phyloP scores from a whole-genome alignment of 176 grass and related monocot species.

The Coix lacrymajobi region DNA sequence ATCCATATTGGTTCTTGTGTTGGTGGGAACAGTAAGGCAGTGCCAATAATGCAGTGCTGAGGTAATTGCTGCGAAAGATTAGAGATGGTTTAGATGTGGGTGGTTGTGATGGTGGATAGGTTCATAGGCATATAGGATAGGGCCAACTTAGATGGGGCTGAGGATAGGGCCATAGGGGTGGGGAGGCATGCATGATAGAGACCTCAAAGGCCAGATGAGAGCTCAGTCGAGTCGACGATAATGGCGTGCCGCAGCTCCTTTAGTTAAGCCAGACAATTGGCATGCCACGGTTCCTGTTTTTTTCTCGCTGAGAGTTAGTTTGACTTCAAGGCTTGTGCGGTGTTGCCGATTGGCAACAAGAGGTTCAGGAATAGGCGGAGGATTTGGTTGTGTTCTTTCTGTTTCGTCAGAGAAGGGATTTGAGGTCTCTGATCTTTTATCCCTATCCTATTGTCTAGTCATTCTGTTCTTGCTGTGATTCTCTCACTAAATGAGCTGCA shows the following conservation, averaged over 20 bases:
- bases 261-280: not conserved
- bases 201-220: conserved; percentile 10
- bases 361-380: not conserved
- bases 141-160: conserved; percentile 10
- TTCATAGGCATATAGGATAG: not conserved
- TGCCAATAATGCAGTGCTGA: conserved; percentile 5
- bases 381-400: not conserved
- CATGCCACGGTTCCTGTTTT: not conserved
- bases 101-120: conserved; percentile 18
- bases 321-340: not conserved
- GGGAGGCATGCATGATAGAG: not conserved
- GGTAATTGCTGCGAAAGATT: not conserved
- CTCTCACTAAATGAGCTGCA: not conserved
- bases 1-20: not conserved
- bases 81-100: not conserved
- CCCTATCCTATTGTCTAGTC: not conserved
- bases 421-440: not conserved
- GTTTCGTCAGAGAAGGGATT: not conserved
- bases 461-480: not conserved
- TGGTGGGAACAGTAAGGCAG: not conserved
- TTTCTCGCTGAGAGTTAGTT: not conserved
- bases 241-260: not conserved
- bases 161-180: too few species aligned
- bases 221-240: not conserved
- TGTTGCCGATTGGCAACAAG: not conserved